These are phyloP conservation scores for Camellia lanceoleosa DNA, from an alignment of 148 eudicot species.

Conservation along the genomic window DNA sequence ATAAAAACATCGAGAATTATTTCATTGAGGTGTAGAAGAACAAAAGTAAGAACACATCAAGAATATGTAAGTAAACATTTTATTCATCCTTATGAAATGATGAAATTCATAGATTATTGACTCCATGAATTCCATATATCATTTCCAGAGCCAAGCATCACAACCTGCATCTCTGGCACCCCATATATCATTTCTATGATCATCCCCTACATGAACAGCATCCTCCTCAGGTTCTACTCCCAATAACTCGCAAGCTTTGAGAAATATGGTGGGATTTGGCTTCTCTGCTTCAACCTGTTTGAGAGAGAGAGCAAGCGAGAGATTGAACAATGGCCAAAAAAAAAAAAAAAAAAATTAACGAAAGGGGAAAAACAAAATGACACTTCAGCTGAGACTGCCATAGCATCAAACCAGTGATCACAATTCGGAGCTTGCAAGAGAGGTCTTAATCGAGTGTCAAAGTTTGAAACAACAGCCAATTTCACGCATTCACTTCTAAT, in stretches of 20 bases:
- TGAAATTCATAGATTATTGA: not conserved
- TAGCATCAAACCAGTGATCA: conserved; percentile 98
- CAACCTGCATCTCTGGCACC: conserved; percentile 36
- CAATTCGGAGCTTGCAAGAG: conserved; percentile 74
- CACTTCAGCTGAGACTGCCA: conserved; percentile 97
- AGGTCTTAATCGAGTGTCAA: conserved; percentile 49
- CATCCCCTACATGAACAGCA: conserved; percentile 98
- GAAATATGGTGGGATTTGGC: conserved; percentile 76
- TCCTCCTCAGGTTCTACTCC: conserved; percentile 73
- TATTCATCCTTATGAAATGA: not conserved
- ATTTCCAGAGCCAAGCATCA: conserved; percentile 99
- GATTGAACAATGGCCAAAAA: not conserved
- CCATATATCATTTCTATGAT: conserved; percentile 89
- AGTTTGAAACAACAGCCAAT: conserved; percentile 56
- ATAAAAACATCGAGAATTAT: no score
- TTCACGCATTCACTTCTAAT: conserved; percentile 73
- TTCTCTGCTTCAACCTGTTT: conserved; percentile 35
- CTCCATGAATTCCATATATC: conserved; percentile 29
- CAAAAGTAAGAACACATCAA: not conserved
- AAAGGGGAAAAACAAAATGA: not conserved
- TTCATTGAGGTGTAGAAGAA: no score
- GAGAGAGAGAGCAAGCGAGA: not conserved
- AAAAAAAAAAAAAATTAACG: not conserved
- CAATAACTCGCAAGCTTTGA: conserved; percentile 74
- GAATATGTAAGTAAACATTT: conserved; percentile 29